phyloP scores from a whole-genome alignment of 2,329 filamentous ascomycete genomes.

The Myrmaecium sp. region DNA sequence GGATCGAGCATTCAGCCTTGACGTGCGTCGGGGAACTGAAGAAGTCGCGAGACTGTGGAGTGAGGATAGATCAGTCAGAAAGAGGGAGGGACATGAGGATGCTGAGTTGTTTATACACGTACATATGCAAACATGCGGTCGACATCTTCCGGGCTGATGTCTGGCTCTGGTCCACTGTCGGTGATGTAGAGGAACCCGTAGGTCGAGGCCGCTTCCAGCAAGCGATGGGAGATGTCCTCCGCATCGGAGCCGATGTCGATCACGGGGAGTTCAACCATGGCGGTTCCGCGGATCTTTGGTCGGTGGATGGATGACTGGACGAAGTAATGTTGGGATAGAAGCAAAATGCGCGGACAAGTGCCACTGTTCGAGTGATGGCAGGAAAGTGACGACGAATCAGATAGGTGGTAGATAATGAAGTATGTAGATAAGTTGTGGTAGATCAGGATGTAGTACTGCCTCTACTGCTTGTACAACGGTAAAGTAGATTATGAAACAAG shows the following conservation, averaged over 20 bases:
- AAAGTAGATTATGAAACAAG: no score
- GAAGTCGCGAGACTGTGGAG: slow-evolving; percentile 48
- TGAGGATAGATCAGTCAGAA: not conserved
- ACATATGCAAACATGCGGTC: slow-evolving; percentile 60
- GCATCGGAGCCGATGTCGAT: slow-evolving; percentile 58
- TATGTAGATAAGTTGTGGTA: no score
- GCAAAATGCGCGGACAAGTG: no score
- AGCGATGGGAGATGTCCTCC: slow-evolving; percentile 42
- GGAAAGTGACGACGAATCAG: no score
- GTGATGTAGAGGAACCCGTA: slow-evolving; percentile 85
- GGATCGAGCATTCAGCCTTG: slow-evolving; percentile 60
- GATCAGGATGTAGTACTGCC: no score
- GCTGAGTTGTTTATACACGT: slow-evolving; percentile 9
- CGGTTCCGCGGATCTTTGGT: not conserved
- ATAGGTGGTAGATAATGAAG: no score
- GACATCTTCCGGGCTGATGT: slow-evolving; percentile 46
- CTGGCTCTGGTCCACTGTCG: slow-evolving; percentile 46
- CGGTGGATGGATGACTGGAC: not conserved
- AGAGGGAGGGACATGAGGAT: not conserved
- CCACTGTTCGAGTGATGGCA: no score
- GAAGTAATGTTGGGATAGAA: no score
- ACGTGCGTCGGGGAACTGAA: slow-evolving; percentile 55
- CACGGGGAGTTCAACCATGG: slow-evolving; percentile 46
- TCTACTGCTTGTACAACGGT: no score
- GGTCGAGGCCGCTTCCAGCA: slow-evolving; percentile 64